Conservation (phyloP, 2,329 filamentous ascomycete genomes). For the Colletotrichum sp. region DNA sequence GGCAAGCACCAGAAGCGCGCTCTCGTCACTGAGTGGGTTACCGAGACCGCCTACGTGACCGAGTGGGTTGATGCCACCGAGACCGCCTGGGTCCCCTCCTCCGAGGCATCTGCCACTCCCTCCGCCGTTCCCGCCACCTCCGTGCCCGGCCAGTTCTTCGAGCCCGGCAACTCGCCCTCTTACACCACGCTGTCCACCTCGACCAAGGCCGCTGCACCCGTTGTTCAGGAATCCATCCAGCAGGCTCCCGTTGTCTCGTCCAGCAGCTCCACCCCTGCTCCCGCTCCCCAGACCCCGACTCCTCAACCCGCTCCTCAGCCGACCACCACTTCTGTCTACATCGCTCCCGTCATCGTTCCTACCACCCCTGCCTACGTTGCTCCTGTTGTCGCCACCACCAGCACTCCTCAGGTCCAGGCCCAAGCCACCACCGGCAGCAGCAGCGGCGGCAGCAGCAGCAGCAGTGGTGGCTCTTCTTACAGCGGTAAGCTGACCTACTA, state of each 20-base stretch:
- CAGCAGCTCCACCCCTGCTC: conserved; percentile 3
- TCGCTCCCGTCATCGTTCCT: background rate
- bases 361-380: background rate
- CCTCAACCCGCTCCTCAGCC: conserved; percentile 17
- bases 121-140: conserved; percentile 27
- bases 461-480: conserved; percentile 36
- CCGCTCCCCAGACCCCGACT: conserved; percentile 28
- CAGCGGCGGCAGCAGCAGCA: conserved; percentile 26
- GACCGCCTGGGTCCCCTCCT: conserved; percentile 49
- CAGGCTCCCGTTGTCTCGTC: conserved; percentile 2
- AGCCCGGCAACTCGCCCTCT: conserved; percentile 23
- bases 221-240: background rate
- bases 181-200: conserved; percentile 9
- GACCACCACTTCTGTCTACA: background rate
- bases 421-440: conserved; percentile 7
- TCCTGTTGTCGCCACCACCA: conserved; percentile 1
- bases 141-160: conserved; percentile 33
- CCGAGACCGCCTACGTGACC: conserved; percentile 51
- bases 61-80: conserved; percentile 52
- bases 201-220: background rate
- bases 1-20: conserved; percentile 36
- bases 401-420: conserved; percentile 12
- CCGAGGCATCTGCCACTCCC: conserved; percentile 28
- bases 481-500: conserved; percentile 79
- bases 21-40: conserved; percentile 57